Conservation (phyloP, 1,139 yeast genomes). For the Suhomyces yuchorum region DNA sequence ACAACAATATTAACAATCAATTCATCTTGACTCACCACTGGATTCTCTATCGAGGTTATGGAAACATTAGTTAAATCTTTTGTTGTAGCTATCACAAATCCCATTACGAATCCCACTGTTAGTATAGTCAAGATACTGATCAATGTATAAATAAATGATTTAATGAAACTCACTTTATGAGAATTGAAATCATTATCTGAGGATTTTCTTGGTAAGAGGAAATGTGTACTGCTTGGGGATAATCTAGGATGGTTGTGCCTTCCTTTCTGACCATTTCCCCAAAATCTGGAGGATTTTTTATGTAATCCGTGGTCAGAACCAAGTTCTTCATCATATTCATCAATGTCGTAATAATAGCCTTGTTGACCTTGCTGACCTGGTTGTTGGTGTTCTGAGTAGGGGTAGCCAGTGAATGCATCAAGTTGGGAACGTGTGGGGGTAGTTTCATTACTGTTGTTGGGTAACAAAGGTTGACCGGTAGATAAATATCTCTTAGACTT, state of each 20-base stretch:
- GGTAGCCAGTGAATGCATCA: slow-evolving; percentile 53
- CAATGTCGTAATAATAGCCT: slow-evolving; percentile 41
- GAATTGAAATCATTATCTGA: slow-evolving; percentile 19
- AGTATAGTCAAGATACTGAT: slow-evolving; percentile 56
- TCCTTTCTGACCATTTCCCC: slow-evolving; percentile 12
- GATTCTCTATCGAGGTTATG: slow-evolving; percentile 62
- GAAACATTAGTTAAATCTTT: slow-evolving; percentile 75
- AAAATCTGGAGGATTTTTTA: slow-evolving; percentile 13
- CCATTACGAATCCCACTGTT: slow-evolving; percentile 74
- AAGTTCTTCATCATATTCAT: slow-evolving; percentile 44
- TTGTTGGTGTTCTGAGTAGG: slow-evolving; percentile 45
- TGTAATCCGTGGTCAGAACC: slow-evolving; percentile 5
- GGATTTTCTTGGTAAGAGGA: slow-evolving; percentile 32
- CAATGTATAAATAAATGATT: slow-evolving; percentile 58
- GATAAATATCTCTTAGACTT: slow-evolving; percentile 43
- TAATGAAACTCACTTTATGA: slow-evolving; percentile 40
- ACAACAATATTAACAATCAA: slow-evolving; percentile 76
- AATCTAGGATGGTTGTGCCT: slow-evolving; percentile 22
- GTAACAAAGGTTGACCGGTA: slow-evolving; percentile 30
- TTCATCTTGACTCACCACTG: slow-evolving; percentile 83
- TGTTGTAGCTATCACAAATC: slow-evolving; percentile 83
- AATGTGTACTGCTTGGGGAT: slow-evolving; percentile 24
- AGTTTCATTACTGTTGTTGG: slow-evolving; percentile 7
- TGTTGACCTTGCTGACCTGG: slow-evolving; percentile 29
- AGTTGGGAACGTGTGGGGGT: slow-evolving; percentile 12